Percentiles rank a stretch among this genome's conserved stretches.
Evolutionary conservation across 1,139 yeast genomes (phyloP).

Genomic region (Scheffersomyces quercinus): DNA sequence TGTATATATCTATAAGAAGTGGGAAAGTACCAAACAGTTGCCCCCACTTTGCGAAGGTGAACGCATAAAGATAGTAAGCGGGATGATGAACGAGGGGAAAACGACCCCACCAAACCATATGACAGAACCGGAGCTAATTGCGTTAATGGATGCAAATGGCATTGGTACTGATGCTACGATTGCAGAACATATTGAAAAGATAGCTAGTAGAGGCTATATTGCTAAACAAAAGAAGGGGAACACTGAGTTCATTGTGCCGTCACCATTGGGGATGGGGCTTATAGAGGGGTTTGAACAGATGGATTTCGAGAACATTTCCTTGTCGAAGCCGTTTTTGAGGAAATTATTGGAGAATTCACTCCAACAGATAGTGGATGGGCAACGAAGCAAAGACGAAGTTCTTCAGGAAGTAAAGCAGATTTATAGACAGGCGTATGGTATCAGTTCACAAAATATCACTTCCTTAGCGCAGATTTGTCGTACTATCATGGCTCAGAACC

Average conservation of each 20-base stretch:
- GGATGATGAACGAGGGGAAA: slow-evolving; percentile 67
- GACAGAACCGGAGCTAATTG: slow-evolving; percentile 91
- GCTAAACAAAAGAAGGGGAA: slow-evolving; percentile 40
- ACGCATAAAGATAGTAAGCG: slow-evolving; percentile 49
- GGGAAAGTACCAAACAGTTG: slow-evolving; percentile 70
- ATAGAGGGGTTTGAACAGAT: slow-evolving; percentile 87
- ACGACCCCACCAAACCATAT: slow-evolving; percentile 80
- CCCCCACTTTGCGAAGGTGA: slow-evolving; percentile 68
- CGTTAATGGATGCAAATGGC: slow-evolving; percentile 94
- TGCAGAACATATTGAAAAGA: slow-evolving; percentile 93
- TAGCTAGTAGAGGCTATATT: slow-evolving; percentile 67
- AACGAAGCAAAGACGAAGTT: slow-evolving; percentile 53
- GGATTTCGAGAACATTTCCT: slow-evolving; percentile 67
- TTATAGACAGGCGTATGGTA: slow-evolving; percentile 62
- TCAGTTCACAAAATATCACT: slow-evolving; percentile 34
- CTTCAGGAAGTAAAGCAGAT: slow-evolving; percentile 54
- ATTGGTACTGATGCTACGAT: slow-evolving; percentile 99
- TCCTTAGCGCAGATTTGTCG: slow-evolving; percentile 27
- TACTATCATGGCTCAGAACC: slow-evolving; percentile 11
- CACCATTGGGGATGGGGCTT: slow-evolving; percentile 80
- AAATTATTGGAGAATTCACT: slow-evolving; percentile 72
- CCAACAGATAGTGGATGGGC: slow-evolving; percentile 69
- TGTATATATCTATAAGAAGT: slow-evolving; percentile 72
- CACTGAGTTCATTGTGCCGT: slow-evolving; percentile 62
- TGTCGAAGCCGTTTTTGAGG: slow-evolving; percentile 87